Conservation (phyloP, 768 basidiomycete genomes). For the Fomitopsis serialis region DNA sequence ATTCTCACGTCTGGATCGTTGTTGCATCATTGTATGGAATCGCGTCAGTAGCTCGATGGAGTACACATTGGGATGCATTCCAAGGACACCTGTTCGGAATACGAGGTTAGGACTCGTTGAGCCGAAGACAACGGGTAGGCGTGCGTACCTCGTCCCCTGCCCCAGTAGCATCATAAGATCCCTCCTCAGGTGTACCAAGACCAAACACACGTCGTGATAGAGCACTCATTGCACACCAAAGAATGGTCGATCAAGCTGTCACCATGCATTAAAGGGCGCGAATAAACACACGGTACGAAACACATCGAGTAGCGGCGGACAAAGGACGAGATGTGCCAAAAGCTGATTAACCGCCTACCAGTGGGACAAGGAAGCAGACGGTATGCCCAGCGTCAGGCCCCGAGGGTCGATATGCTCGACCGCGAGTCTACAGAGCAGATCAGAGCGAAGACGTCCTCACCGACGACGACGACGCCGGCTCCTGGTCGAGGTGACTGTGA, state of each 20-base stretch:
- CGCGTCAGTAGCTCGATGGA: background rate
- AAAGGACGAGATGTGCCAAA: slow-evolving; percentile 40
- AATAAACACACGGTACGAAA: no score
- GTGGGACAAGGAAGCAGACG: slow-evolving; percentile 39
- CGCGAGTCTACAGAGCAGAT: slow-evolving; percentile 17
- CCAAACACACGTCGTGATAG: no score
- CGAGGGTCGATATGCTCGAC: slow-evolving; percentile 44
- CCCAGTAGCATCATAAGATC: background rate
- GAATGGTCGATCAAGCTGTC: no score
- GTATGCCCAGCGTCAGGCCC: slow-evolving; percentile 65
- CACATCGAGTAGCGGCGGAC: background rate
- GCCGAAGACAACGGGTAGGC: no score
- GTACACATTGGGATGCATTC: background rate
- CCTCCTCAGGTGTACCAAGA: background rate
- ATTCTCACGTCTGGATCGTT: background rate
- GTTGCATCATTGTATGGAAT: background rate
- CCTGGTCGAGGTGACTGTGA: slow-evolving; percentile 39
- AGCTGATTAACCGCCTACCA: slow-evolving; percentile 68
- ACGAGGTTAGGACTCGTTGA: no score
- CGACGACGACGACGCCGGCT: slow-evolving; percentile 15
- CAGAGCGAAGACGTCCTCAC: slow-evolving; percentile 11
- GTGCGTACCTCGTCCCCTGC: background rate
- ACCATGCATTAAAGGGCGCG: no score
- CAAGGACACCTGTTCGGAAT: no score
- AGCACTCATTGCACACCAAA: no score